A percentile compares a stretch with the other conserved stretches of the same genome.
Evolutionary conservation across 179 eudicot species (phyloP).

Genomic region (Spinacia oleracea): DNA sequence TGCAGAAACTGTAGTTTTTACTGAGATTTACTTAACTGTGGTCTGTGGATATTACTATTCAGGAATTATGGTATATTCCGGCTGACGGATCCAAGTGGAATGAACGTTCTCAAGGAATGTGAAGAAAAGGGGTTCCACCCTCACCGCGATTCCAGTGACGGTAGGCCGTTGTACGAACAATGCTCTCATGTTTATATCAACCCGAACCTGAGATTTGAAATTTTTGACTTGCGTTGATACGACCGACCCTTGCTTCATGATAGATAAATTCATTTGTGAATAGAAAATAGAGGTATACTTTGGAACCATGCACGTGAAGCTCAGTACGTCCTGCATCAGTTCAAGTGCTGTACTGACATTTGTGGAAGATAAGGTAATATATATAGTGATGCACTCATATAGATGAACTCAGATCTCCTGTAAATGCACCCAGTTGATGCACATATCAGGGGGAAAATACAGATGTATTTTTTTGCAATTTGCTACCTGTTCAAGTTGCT

Average conservation of each 20-base stretch:
- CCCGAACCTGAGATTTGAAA: constrained; percentile 65
- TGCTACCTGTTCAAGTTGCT: too few species aligned
- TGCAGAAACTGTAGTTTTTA: background rate
- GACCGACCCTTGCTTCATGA: constrained; percentile 7
- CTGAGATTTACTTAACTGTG: background rate
- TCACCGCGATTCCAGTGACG: constrained; percentile 51
- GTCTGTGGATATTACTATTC: constrained; percentile 24
- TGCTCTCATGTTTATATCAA: constrained; percentile 68
- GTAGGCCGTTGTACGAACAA: constrained; percentile 56
- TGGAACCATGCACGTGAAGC: constrained; percentile 13
- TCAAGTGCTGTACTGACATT: background rate
- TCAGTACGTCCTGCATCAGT: constrained; percentile 6
- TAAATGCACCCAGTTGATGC: constrained; percentile 8
- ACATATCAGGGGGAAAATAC: background rate
- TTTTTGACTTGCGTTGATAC: constrained; percentile 56
- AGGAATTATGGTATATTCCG: constrained; percentile 60
- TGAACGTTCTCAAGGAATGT: constrained; percentile 55
- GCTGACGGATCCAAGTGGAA: constrained; percentile 58
- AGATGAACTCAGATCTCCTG: background rate
- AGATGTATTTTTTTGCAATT: background rate
- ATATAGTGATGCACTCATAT: background rate
- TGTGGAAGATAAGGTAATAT: background rate
- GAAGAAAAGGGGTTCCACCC: constrained; percentile 59
- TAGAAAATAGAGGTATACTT: constrained; percentile 8
- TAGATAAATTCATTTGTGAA: background rate